Percentiles rank a stretch among this genome's conserved stretches.
phyloP scores from a whole-genome alignment of 2,329 filamentous ascomycete genomes.

The Diaporthe eres region DNA sequence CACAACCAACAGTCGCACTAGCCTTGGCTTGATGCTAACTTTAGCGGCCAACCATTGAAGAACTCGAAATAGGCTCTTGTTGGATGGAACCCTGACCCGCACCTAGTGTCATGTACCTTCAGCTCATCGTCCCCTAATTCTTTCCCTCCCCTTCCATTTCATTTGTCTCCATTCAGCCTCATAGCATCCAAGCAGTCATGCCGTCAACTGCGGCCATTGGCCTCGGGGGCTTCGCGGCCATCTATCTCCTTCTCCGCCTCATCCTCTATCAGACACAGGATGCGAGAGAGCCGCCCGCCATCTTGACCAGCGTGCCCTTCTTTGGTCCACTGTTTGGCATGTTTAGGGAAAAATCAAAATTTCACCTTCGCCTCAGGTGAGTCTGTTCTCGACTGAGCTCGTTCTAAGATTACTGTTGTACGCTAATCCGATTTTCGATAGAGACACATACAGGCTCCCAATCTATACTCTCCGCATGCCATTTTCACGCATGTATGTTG shows the following conservation, averaged over 20 bases:
- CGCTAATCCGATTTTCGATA: background rate
- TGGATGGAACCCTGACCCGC: too few species aligned
- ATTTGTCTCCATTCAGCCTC: too few species aligned
- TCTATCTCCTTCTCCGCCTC: slow-evolving; percentile 45
- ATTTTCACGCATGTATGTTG: slow-evolving; percentile 46
- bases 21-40: too few species aligned
- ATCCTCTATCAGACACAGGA: slow-evolving; percentile 46
- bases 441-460: slow-evolving; percentile 44
- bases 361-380: background rate
- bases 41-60: too few species aligned
- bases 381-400: background rate
- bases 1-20: too few species aligned
- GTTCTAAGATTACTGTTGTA: background rate
- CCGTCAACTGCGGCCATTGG: background rate
- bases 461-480: slow-evolving; percentile 49
- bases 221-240: background rate
- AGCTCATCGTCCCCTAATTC: too few species aligned
- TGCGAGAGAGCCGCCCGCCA: slow-evolving; percentile 46
- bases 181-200: background rate
- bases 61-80: too few species aligned
- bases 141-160: too few species aligned
- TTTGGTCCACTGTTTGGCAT: slow-evolving; percentile 47
- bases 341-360: slow-evolving; percentile 4
- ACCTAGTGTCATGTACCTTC: too few species aligned
- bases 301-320: slow-evolving; percentile 45